These are phyloP conservation scores for Lactarius indigo DNA, from an alignment of 768 basidiomycete genomes.

Conservation along the genomic window DNA sequence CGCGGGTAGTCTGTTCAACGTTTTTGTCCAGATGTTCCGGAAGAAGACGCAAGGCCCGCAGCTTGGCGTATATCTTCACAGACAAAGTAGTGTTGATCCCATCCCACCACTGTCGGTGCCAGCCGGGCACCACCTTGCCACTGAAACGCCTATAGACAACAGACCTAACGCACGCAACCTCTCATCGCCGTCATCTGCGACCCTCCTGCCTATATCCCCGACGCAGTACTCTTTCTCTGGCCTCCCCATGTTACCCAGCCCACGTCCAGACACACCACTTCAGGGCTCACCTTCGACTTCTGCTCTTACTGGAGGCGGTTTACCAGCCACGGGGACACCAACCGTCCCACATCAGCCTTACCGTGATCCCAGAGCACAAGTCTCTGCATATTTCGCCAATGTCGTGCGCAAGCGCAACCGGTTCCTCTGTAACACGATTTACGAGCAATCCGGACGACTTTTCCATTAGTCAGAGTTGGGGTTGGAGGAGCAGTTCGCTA, in stretches of 20 bases:
- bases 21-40: constrained; percentile 84
- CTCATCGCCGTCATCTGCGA: constrained; percentile 9
- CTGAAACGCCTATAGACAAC: constrained; percentile 4
- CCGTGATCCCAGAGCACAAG: constrained; percentile 65
- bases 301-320: constrained; percentile 9
- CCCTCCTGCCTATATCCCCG: constrained; percentile 2
- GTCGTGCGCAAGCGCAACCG: constrained; percentile 75
- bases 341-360: constrained; percentile 62
- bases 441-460: constrained; percentile 85
- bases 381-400: constrained; percentile 84
- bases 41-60: constrained; percentile 66
- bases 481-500: constrained; percentile 74
- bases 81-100: constrained; percentile 77
- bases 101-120: constrained; percentile 71
- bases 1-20: constrained; percentile 83
- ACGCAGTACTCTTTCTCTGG: constrained; percentile 23
- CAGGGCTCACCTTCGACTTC: constrained; percentile 24
- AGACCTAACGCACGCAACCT: constrained; percentile 2
- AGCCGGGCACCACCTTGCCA: neutral
- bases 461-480: constrained; percentile 85
- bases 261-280: constrained; percentile 21
- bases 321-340: constrained; percentile 45
- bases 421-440: constrained; percentile 79
- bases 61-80: constrained; percentile 84
- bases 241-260: constrained; percentile 16